These are phyloP conservation scores for Cenchrus americanus DNA, from an alignment of 176 grass and related monocot species.

Conservation along the genomic window DNA sequence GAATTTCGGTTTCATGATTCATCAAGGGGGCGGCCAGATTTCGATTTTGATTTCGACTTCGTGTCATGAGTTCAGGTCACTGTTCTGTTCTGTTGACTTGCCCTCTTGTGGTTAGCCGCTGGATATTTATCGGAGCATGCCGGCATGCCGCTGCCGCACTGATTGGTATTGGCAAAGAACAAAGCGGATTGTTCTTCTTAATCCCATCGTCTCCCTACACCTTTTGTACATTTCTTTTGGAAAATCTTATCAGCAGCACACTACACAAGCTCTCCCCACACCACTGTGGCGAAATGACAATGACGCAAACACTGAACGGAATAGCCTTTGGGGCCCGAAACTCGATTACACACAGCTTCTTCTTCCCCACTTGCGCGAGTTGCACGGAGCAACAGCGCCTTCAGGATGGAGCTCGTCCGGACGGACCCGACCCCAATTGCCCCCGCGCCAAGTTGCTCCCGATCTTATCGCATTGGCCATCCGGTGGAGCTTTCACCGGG, in stretches of 20 bases:
- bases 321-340: constrained; percentile 7
- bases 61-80: not conserved
- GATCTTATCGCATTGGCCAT: constrained; percentile 38
- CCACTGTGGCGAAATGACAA: not conserved
- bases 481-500: constrained; percentile 36
- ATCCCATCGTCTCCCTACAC: constrained; percentile 21
- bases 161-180: constrained; percentile 30
- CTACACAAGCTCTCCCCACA: not conserved
- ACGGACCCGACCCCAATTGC: not conserved
- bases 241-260: not conserved
- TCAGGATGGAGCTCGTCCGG: not conserved
- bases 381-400: constrained; percentile 18
- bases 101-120: not conserved
- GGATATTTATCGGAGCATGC: not conserved
- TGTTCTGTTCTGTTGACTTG: not conserved
- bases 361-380: constrained; percentile 46
- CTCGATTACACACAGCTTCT: not conserved
- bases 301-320: constrained; percentile 1
- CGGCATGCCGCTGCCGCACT: not conserved
- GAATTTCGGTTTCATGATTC: not conserved
- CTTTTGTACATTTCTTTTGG: constrained; percentile 43
- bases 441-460: constrained; percentile 21
- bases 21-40: not conserved
- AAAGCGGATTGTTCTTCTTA: constrained; percentile 16
- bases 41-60: constrained; percentile 14